Evolutionary conservation across 2,329 filamentous ascomycete genomes (phyloP).

Genomic region (Colletotrichum eleusines): DNA sequence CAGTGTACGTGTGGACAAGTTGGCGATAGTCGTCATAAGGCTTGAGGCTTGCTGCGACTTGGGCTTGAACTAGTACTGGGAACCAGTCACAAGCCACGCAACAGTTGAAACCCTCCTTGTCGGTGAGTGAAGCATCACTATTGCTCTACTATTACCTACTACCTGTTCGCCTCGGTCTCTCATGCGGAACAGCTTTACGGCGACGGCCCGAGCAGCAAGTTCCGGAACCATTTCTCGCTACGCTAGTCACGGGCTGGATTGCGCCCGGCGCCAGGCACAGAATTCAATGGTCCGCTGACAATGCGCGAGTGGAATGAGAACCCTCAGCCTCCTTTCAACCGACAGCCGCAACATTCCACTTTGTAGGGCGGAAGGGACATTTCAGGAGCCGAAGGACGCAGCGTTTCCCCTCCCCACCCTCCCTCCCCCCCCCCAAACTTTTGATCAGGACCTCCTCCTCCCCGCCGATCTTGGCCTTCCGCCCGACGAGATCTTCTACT

Average conservation of each 20-base stretch:
- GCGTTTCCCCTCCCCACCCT: too few relatives aligned
- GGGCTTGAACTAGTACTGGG: neutral
- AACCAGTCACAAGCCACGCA: slow-evolving; percentile 27
- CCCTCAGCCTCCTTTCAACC: neutral
- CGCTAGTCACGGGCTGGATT: neutral
- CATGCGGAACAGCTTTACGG: neutral
- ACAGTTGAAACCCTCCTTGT: neutral
- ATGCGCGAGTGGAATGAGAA: neutral
- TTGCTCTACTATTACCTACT: neutral
- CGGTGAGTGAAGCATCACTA: neutral
- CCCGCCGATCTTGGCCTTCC: slow-evolving; percentile 20
- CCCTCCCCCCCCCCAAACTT: neutral
- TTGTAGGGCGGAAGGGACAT: neutral
- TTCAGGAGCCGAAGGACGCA: neutral
- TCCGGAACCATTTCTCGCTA: neutral
- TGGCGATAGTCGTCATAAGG: neutral
- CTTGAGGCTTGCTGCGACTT: slow-evolving; percentile 9
- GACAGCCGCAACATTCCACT: neutral
- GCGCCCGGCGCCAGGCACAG: neutral
- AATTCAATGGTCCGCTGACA: neutral
- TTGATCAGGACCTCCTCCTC: neutral
- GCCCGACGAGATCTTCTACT: slow-evolving; percentile 30
- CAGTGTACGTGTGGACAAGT: too few relatives aligned
- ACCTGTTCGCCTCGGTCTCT: neutral
- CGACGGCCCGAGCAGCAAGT: neutral